A percentile compares a stretch with the other conserved stretches of the same genome.
Evolutionary conservation across 164 flowering plant genomes (phyloP).

Genomic region (Annona cherimola): DNA sequence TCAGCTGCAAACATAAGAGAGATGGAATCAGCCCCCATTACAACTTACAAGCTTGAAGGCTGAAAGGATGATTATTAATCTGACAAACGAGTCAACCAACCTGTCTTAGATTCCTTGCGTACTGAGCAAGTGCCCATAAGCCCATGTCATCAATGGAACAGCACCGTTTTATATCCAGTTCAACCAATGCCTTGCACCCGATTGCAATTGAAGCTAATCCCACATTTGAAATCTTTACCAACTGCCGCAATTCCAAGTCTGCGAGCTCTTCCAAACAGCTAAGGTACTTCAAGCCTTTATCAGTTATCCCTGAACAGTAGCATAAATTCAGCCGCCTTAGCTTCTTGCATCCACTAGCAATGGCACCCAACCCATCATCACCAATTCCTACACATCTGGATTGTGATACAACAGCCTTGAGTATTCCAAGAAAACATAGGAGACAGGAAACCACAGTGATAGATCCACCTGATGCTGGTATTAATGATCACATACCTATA

Average conservation of each 20-base stretch:
- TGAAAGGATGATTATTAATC: background rate
- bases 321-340: slow-evolving; percentile 52
- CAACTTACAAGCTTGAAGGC: background rate
- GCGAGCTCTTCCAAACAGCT: slow-evolving; percentile 43
- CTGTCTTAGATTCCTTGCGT: slow-evolving; percentile 56
- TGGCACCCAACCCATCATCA: slow-evolving; percentile 52
- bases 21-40: background rate
- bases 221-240: slow-evolving; percentile 36
- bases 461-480: background rate
- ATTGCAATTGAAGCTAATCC: slow-evolving; percentile 52
- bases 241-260: slow-evolving; percentile 54
- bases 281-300: slow-evolving; percentile 43
- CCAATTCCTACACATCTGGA: slow-evolving; percentile 58
- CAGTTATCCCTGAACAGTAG: slow-evolving; percentile 51
- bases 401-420: background rate
- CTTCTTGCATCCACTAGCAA: slow-evolving; percentile 60
- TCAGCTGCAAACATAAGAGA: slow-evolving; percentile 39
- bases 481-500: slow-evolving; percentile 41
- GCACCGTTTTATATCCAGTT: slow-evolving; percentile 64
- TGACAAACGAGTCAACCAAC: slow-evolving; percentile 15
- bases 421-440: background rate
- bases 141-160: slow-evolving; percentile 46
- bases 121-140: slow-evolving; percentile 54
- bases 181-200: slow-evolving; percentile 51
- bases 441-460: background rate